phyloP scores from a whole-genome alignment of 1,284 basidiomycete species.

The Fereydounia khargensis region DNA sequence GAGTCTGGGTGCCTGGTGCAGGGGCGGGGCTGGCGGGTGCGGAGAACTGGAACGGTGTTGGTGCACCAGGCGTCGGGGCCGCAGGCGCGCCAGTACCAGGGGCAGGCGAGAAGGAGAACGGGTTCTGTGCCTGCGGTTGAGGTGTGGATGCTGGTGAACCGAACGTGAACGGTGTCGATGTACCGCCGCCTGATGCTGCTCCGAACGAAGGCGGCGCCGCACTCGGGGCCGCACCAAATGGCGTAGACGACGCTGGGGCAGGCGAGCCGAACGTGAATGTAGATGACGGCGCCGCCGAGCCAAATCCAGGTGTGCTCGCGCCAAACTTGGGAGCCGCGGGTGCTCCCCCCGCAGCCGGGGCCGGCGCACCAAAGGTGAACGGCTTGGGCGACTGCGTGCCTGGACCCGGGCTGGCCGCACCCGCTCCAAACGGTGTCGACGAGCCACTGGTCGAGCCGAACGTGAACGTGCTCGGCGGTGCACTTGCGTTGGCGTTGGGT shows the following conservation, averaged over 20 bases:
- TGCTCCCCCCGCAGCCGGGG: neutral
- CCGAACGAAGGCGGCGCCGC: neutral
- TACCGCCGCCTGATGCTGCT: neutral
- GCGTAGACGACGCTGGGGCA: conserved; percentile 1
- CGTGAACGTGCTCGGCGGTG: neutral
- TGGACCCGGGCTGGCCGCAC: neutral
- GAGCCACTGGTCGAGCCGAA: neutral
- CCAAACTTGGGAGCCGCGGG: conserved; percentile 16
- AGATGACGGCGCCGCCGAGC: conserved; percentile 1
- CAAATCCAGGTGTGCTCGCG: no score
- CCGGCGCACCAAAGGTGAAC: conserved; percentile 18
- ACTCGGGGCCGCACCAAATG: conserved; percentile 1
- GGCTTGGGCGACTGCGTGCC: neutral
- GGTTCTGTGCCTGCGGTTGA: neutral
- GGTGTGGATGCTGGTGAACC: neutral
- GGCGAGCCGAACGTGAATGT: conserved; percentile 6
- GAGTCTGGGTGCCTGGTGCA: neutral
- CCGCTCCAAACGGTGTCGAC: conserved; percentile 10
- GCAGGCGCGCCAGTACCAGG: neutral
- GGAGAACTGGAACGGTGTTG: neutral
- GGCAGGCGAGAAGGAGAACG: neutral
- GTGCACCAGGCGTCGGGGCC: neutral
- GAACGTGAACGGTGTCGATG: conserved; percentile 13
- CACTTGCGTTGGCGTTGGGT: conserved; percentile 4
- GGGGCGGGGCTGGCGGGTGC: neutral